These are phyloP conservation scores for Trichoderma lentiforme DNA, from an alignment of 2,329 filamentous ascomycete genomes.

Conservation along the genomic window DNA sequence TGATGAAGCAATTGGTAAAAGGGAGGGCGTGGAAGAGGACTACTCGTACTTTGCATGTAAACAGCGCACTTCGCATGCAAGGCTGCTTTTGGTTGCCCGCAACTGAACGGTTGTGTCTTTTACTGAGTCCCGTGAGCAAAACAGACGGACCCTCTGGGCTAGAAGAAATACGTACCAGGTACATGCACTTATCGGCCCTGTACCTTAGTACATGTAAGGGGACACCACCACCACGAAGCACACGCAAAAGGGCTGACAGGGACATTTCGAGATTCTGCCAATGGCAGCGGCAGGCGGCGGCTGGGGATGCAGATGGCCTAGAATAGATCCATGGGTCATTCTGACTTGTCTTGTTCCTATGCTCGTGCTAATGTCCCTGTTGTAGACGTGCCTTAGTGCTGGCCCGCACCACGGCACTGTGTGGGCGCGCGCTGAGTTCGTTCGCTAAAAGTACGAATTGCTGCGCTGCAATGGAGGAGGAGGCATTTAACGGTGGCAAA, in stretches of 20 bases:
- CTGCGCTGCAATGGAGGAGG: neutral
- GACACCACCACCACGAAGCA: neutral
- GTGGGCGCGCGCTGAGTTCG: constrained; percentile 5
- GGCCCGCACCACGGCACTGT: constrained; percentile 11
- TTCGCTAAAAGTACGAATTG: neutral
- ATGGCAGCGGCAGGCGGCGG: constrained; percentile 3
- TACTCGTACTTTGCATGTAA: neutral
- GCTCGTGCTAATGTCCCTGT: neutral
- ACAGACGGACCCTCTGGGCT: neutral
- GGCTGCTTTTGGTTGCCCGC: neutral
- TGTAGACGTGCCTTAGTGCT: neutral
- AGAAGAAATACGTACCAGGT: neutral
- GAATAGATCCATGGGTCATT: constrained; percentile 5
- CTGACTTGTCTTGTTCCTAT: neutral
- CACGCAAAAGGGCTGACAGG: constrained; percentile 14
- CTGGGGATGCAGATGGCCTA: constrained; percentile 3
- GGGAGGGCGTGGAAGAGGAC: neutral
- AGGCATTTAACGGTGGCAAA: neutral
- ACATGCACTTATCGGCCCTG: neutral
- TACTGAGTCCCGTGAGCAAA: neutral
- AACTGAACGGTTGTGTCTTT: neutral
- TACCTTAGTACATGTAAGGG: neutral
- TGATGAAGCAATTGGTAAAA: neutral
- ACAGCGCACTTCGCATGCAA: constrained; percentile 7
- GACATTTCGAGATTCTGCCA: constrained; percentile 7